Percentiles rank a stretch among this genome's conserved stretches.
Evolutionary conservation across 805 yeast genomes (phyloP).

Genomic region (Hanseniaspora singularis): DNA sequence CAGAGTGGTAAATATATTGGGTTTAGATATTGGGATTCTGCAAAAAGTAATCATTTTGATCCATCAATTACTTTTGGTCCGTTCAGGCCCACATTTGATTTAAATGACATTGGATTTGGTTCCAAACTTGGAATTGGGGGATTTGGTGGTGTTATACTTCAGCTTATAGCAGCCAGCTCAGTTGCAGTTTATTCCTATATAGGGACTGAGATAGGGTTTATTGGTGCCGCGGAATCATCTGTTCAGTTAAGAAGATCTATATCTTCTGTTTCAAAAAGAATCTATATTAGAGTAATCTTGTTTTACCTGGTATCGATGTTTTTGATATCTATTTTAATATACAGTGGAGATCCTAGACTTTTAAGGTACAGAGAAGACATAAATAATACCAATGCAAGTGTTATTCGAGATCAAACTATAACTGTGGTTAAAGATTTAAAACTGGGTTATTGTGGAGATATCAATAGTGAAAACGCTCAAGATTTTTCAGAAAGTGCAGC

Average conservation of each 20-base stretch:
- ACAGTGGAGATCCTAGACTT: constrained; percentile 63
- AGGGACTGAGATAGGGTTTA: constrained; percentile 67
- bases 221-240: constrained; percentile 65
- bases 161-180: constrained; percentile 46
- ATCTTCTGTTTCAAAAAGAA: constrained; percentile 60
- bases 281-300: constrained; percentile 55
- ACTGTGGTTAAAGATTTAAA: background rate
- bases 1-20: constrained; percentile 36
- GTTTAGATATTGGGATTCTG: constrained; percentile 50
- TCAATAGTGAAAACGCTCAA: background rate
- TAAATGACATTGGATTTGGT: constrained; percentile 45
- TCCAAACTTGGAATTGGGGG: constrained; percentile 47
- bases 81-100: constrained; percentile 57
- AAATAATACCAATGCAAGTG: background rate
- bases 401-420: constrained; percentile 3
- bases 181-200: constrained; percentile 60
- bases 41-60: constrained; percentile 28
- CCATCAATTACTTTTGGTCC: constrained; percentile 39
- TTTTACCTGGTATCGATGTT: constrained; percentile 57
- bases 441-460: constrained; percentile 16
- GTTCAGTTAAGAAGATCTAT: constrained; percentile 60
- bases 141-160: constrained; percentile 43
- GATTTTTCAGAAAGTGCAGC: constrained; percentile 30
- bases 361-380: constrained; percentile 33
- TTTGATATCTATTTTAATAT: constrained; percentile 54